phyloP scores from a whole-genome alignment of 108 stramenopile genomes.

The Skeletonema tropicum region DNA sequence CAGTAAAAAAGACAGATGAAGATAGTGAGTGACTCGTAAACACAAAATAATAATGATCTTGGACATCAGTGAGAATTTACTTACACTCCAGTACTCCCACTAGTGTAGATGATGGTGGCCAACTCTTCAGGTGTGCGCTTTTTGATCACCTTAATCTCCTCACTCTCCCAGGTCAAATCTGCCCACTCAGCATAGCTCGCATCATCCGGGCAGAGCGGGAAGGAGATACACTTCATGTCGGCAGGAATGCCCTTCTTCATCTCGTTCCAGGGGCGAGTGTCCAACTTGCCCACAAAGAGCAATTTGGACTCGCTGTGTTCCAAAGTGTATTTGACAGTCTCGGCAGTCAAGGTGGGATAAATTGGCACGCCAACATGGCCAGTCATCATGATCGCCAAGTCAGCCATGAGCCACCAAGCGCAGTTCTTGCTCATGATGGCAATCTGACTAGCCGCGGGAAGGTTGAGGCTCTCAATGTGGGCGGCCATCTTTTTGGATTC shows the following conservation, averaged over 20 bases:
- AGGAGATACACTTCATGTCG: no score
- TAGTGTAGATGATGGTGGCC: constrained; percentile 85
- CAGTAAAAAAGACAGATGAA: background rate
- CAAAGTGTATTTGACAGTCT: no score
- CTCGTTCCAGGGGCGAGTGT: no score
- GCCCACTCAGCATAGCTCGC: constrained; percentile 62
- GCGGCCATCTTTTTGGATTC: constrained; percentile 60
- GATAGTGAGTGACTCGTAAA: background rate
- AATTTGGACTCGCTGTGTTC: no score
- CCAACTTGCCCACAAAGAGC: no score
- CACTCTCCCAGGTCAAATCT: constrained; percentile 41
- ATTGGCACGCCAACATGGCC: no score
- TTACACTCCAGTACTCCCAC: constrained; percentile 78
- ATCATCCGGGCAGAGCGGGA: constrained; percentile 68
- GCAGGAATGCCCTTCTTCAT: no score
- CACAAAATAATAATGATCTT: constrained; percentile 9
- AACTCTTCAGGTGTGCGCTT: constrained; percentile 69
- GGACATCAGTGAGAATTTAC: constrained; percentile 5
- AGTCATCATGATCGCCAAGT: no score
- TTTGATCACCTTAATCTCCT: background rate
- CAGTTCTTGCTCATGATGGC: no score
- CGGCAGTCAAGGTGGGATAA: no score
- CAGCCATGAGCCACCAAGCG: no score
- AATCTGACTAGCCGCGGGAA: no score
- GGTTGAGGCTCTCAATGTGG: constrained; percentile 59